A percentile compares a stretch with the other conserved stretches of the same genome.
Conservation (phyloP, 495 filamentous ascomycete species). For the Stereocaulon alpinum region DNA sequence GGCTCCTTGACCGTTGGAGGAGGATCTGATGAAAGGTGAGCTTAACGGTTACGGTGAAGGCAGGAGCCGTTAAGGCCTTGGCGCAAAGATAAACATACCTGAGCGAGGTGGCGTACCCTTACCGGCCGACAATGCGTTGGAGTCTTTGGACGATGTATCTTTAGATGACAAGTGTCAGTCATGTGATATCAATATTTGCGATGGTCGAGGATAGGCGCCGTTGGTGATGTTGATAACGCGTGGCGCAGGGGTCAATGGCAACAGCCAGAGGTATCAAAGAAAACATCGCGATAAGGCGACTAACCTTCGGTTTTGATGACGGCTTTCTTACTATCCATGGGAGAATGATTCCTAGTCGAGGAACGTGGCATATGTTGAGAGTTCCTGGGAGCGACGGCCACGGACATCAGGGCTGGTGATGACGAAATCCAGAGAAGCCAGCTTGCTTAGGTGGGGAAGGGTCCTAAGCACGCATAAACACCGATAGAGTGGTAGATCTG, state of each 20-base stretch:
- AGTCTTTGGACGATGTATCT: constrained; percentile 20
- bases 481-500: constrained; percentile 7
- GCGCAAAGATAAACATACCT: constrained; percentile 17
- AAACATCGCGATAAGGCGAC: constrained; percentile 24
- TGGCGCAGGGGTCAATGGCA: constrained; percentile 13
- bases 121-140: constrained; percentile 16
- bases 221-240: constrained; percentile 4
- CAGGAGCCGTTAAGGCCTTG: neutral
- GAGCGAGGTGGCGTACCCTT: constrained; percentile 22
- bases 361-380: constrained; percentile 13
- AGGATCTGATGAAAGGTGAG: constrained; percentile 29
- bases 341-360: constrained; percentile 20
- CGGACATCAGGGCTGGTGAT: constrained; percentile 18
- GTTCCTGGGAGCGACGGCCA: constrained; percentile 16
- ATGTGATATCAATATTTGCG: constrained; percentile 10
- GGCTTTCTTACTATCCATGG: constrained; percentile 45
- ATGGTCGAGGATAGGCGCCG: constrained; percentile 2
- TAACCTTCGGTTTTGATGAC: constrained; percentile 36
- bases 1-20: constrained; percentile 33
- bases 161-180: constrained; percentile 12
- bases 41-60: constrained; percentile 4
- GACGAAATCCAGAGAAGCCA: constrained; percentile 14
- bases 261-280: constrained; percentile 22
- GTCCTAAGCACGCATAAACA: constrained; percentile 1
- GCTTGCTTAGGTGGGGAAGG: neutral